phyloP scores from a whole-genome alignment of 495 filamentous ascomycete species.

The Podospora conica region DNA sequence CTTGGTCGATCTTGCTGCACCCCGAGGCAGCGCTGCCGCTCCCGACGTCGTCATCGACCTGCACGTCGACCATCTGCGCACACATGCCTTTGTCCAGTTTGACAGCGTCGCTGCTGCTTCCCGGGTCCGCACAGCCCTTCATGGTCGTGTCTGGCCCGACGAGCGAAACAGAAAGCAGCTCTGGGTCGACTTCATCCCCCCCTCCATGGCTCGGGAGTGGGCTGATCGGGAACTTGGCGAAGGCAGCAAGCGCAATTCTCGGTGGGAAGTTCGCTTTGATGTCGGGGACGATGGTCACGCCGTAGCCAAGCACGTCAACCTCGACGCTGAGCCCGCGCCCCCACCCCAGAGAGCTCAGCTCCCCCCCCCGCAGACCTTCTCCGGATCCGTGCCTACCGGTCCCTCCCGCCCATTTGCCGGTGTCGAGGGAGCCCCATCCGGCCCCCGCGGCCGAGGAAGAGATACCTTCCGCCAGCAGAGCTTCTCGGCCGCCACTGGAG shows the following conservation, averaged over 20 bases:
- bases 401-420: constrained; percentile 32
- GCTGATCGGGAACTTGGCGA: constrained; percentile 59
- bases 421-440: constrained; percentile 38
- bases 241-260: constrained; percentile 37
- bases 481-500: constrained; percentile 2
- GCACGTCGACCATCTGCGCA: constrained; percentile 77
- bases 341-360: constrained; percentile 11
- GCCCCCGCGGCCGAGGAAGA: constrained; percentile 29
- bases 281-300: constrained; percentile 48
- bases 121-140: constrained; percentile 69
- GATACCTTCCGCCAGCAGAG: constrained; percentile 10
- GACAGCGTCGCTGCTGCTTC: constrained; percentile 61
- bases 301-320: constrained; percentile 42
- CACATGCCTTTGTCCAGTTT: constrained; percentile 79
- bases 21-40: constrained; percentile 45
- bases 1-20: constrained; percentile 58
- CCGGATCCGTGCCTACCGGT: constrained; percentile 31
- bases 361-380: constrained; percentile 17
- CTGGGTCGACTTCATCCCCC: constrained; percentile 87
- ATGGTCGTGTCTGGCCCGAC: constrained; percentile 76
- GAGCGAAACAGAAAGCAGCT: constrained; percentile 79
- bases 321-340: constrained; percentile 26
- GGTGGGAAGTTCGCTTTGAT: constrained; percentile 52
- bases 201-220: constrained; percentile 68
- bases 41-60: constrained; percentile 56